These are phyloP conservation scores for Eremothecium coryli DNA, from an alignment of 1,139 yeast species.

Conservation along the genomic window DNA sequence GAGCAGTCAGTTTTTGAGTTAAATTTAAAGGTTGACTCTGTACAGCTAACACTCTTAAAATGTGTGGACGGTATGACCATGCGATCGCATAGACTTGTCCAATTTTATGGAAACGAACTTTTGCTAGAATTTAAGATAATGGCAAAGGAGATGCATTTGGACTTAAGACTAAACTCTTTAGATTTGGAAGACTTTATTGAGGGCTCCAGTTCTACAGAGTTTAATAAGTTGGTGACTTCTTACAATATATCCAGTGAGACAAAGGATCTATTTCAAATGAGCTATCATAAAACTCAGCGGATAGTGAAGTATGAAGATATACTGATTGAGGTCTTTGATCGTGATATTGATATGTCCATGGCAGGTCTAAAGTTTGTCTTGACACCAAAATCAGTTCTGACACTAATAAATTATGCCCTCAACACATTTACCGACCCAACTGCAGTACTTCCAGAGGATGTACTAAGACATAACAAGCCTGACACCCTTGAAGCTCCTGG, in stretches of 20 bases:
- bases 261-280: conserved; percentile 51
- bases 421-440: conserved; percentile 87
- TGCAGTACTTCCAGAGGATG: conserved; percentile 57
- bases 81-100: conserved; percentile 60
- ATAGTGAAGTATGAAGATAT: conserved; percentile 48
- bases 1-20: conserved; percentile 63
- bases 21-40: conserved; percentile 54
- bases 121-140: conserved; percentile 53
- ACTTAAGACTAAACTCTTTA: conserved; percentile 54
- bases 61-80: conserved; percentile 56
- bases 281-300: conserved; percentile 51
- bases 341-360: conserved; percentile 60
- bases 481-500: conserved; percentile 55
- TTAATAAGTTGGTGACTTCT: conserved; percentile 64
- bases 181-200: conserved; percentile 71
- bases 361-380: conserved; percentile 74
- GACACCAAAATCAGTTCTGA: conserved; percentile 68
- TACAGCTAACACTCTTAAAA: conserved; percentile 55
- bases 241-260: conserved; percentile 34
- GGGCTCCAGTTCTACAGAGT: conserved; percentile 50
- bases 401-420: conserved; percentile 69
- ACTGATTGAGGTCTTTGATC: conserved; percentile 66
- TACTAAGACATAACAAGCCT: conserved; percentile 53
- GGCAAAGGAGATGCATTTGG: conserved; percentile 53
- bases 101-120: conserved; percentile 60